phyloP scores from a whole-genome alignment of 2,329 filamentous ascomycete genomes.

The Aureobasidium mangrovei region DNA sequence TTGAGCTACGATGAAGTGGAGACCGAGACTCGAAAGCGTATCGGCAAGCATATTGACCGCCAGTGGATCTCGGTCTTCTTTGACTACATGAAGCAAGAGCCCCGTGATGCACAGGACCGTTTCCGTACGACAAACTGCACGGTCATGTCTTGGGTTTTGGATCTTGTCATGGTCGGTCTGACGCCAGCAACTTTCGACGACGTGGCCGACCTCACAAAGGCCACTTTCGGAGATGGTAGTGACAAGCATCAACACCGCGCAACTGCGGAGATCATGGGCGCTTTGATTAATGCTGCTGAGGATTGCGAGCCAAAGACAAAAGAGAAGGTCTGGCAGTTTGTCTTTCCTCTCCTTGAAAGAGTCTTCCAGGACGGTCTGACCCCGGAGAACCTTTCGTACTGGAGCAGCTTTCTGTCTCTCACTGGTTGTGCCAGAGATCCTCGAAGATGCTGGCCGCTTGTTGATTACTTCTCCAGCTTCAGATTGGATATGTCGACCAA shows the following conservation, averaged over 20 bases:
- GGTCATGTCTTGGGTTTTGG: conserved; percentile 80
- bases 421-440: conserved; percentile 85
- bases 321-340: conserved; percentile 76
- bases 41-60: conserved; percentile 69
- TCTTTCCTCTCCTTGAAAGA: conserved; percentile 75
- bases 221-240: conserved; percentile 81
- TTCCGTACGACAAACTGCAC: conserved; percentile 86
- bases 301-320: conserved; percentile 69
- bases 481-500: conserved; percentile 89
- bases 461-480: conserved; percentile 76
- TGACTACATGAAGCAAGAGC: conserved; percentile 91
- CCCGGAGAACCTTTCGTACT: conserved; percentile 89
- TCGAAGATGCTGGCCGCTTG: conserved; percentile 73
- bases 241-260: conserved; percentile 98
- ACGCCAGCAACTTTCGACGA: conserved; percentile 77
- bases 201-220: conserved; percentile 68
- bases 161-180: conserved; percentile 73
- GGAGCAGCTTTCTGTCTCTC: conserved; percentile 88
- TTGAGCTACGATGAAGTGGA: conserved; percentile 78
- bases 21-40: conserved; percentile 61
- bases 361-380: conserved; percentile 89
- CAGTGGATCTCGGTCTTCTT: conserved; percentile 86
- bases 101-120: conserved; percentile 72
- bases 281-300: conserved; percentile 68
- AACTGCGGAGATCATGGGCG: conserved; percentile 85